A percentile compares a stretch with the other conserved stretches of the same genome.
Conservation (phyloP, 2,329 filamentous ascomycete genomes). For the Phoma sp. region DNA sequence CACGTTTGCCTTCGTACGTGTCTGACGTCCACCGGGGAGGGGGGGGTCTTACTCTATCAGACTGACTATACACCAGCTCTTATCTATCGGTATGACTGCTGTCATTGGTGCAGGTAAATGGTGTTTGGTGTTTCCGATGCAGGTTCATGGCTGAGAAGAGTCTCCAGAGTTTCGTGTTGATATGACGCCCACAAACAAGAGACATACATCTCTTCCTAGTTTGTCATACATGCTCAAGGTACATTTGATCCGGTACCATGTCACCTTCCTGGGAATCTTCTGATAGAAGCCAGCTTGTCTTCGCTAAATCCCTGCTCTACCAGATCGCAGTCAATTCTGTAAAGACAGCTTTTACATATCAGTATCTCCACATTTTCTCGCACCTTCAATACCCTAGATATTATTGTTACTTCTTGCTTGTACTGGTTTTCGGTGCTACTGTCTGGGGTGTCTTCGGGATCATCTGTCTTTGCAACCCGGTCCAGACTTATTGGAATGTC, state of each 20-base stretch:
- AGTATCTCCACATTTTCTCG: conserved; percentile 40
- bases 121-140: too few species aligned
- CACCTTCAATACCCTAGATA: conserved; percentile 8
- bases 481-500: conserved; percentile 36
- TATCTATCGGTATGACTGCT: conserved; percentile 37
- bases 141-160: neutral
- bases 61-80: conserved; percentile 21
- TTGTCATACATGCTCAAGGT: conserved; percentile 31
- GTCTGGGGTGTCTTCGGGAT: conserved; percentile 38
- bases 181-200: neutral
- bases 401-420: conserved; percentile 25
- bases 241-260: neutral
- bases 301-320: conserved; percentile 40
- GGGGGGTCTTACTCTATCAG: too few species aligned
- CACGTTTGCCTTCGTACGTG: conserved; percentile 33
- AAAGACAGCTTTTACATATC: conserved; percentile 41
- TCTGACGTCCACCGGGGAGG: neutral
- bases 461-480: conserved; percentile 37
- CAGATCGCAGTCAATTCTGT: conserved; percentile 40
- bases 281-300: conserved; percentile 32
- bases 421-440: conserved; percentile 24
- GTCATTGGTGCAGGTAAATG: conserved; percentile 31
- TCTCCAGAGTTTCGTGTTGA: conserved; percentile 14
- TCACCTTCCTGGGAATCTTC: neutral
- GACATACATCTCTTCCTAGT: neutral